Evolutionary conservation across 2,329 filamentous ascomycete species (phyloP).

Genomic region (Paecilomyces fulvus): DNA sequence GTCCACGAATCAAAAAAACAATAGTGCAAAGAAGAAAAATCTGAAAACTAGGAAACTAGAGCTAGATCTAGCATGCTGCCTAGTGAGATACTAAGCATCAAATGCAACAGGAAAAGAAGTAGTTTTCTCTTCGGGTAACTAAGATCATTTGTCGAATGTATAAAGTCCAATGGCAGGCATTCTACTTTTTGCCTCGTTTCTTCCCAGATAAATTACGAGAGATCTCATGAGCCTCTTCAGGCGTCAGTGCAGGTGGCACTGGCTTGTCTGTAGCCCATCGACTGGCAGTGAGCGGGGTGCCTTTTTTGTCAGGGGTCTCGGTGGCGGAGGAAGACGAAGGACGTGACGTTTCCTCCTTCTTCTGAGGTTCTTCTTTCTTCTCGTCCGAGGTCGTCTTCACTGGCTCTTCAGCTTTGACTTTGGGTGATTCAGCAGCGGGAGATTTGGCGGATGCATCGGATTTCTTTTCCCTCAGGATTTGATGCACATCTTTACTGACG

Average conservation of each 20-base stretch:
- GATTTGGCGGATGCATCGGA: neutral
- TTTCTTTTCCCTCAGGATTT: neutral
- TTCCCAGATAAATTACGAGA: neutral
- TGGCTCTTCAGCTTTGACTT: neutral
- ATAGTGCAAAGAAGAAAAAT: neutral
- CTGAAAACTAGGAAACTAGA: no score
- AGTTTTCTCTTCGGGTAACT: neutral
- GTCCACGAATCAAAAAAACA: neutral
- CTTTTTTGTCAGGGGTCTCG: neutral
- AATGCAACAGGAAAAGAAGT: neutral
- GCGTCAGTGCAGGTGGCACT: neutral
- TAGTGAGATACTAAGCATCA: neutral
- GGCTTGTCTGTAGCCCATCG: neutral
- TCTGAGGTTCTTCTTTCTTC: neutral
- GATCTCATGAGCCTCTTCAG: neutral
- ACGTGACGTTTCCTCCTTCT: neutral
- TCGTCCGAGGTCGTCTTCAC: neutral
- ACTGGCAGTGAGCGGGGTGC: neutral
- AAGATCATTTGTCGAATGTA: neutral
- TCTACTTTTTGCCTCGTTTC: neutral
- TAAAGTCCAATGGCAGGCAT: neutral
- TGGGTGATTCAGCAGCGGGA: neutral
- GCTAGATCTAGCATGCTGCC: neutral
- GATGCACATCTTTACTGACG: neutral
- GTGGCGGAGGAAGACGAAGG: neutral